Evolutionary conservation across 1,284 basidiomycete genomes (phyloP).

Genomic region (Irpex rosettiformis): DNA sequence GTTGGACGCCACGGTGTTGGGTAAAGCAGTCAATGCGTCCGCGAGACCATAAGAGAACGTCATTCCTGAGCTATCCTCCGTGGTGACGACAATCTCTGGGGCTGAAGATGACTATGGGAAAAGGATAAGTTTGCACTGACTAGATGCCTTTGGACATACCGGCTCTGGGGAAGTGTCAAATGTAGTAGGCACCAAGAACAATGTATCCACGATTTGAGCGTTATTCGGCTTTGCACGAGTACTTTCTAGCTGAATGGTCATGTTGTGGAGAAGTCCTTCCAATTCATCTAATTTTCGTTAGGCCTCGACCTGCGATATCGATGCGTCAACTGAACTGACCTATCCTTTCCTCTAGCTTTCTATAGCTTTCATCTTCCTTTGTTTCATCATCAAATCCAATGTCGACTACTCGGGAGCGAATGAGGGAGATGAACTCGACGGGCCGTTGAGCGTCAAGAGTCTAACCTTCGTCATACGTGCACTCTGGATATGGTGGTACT

Average conservation of each 20-base stretch:
- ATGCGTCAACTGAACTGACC: constrained; percentile 1
- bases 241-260: constrained; percentile 6
- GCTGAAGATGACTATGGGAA: background rate
- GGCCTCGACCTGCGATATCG: background rate
- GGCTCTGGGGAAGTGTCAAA: background rate
- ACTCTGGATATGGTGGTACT: constrained; percentile 24
- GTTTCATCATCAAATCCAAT: background rate
- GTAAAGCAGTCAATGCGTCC: background rate
- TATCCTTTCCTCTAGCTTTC: constrained; percentile 9
- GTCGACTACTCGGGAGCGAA: background rate
- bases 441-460: background rate
- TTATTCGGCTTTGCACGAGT: background rate
- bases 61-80: background rate
- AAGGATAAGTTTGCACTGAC: background rate
- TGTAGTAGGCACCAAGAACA: background rate
- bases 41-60: background rate
- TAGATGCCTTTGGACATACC: background rate
- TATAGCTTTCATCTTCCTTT: background rate
- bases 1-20: background rate
- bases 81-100: background rate
- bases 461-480: constrained; percentile 29
- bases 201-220: background rate
- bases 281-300: constrained; percentile 5
- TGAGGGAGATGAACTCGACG: background rate
- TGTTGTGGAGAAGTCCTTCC: constrained; percentile 10